Evolutionary conservation across 2,329 filamentous ascomycete species (phyloP), one percentile per base, ranked within the genome.

Genomic region (Penicillium sp.): DNA sequence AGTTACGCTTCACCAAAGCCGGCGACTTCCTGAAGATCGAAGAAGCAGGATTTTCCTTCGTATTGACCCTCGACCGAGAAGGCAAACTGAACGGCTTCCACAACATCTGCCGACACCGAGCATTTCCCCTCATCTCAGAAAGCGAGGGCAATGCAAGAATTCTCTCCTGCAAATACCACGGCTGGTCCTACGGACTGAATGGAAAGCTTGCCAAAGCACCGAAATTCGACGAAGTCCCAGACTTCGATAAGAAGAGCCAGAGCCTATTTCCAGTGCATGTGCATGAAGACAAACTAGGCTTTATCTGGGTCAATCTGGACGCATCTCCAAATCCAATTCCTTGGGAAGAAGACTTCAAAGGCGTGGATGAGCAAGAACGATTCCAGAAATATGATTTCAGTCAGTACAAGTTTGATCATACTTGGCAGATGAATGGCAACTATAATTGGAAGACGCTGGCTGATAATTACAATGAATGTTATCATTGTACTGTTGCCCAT

Each of bases 251-350:
- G 45, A 39, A 63, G 19, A 57, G 60, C 16, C 60, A 66, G 24
- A 54, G 57, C 6, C 76, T 86, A 2, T 77, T 84, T 41, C 78
- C 77, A 1, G 79, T 85, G 46, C 81, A 85, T 61, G 74, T 83
- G 11, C 79, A 82, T 61, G 66, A 83, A 37, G 83, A 86, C 67
- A 63, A 62, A 26, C 79, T 79, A 3, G 82, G 83, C 19, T 85
- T 86, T 65, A 73, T 86, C 60, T 86, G 82, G 81, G 76, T 85
- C 52, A 86, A 86, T 65, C 70, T 86, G 50, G 82, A 86, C 52
- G 55, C 61, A 24, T 48, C 55, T 3, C 47, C 58, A 4, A 55
- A 48, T 13, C 61, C 64, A 13, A 57, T 63, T 16, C 54, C 61
- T 2, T 66, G 61, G 61, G 61, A 64, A 22, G 54, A 63, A 9